phyloP scores from a whole-genome alignment of 257 asterid species.

The Anisodus tanguticus region DNA sequence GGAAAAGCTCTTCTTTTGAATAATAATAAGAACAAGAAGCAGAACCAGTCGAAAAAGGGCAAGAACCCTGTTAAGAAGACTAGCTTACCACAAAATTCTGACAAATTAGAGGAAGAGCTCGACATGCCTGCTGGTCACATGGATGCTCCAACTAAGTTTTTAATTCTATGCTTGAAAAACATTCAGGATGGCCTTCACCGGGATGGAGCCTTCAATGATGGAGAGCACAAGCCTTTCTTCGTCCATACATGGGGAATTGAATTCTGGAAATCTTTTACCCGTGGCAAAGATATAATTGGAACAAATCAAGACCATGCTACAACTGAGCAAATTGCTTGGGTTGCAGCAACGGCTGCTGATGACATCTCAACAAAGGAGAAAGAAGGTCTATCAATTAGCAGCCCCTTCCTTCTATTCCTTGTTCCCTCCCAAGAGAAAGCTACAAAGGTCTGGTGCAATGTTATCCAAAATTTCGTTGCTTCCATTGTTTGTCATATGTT shows the following conservation, averaged over 20 bases:
- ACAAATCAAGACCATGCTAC: constrained; percentile 53
- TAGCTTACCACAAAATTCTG: constrained; percentile 32
- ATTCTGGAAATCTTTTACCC: constrained; percentile 69
- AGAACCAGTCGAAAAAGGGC: constrained; percentile 35
- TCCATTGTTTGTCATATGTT: neutral
- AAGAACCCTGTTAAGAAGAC: constrained; percentile 44
- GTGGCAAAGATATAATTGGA: constrained; percentile 73
- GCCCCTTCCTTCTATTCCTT: constrained; percentile 75
- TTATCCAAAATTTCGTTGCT: constrained; percentile 13
- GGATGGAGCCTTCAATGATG: constrained; percentile 42
- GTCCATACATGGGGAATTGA: constrained; percentile 75
- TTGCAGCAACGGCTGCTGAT: constrained; percentile 84
- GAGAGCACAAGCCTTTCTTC: constrained; percentile 53
- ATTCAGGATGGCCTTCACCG: constrained; percentile 55
- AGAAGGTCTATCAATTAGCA: constrained; percentile 58
- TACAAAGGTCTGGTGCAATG: constrained; percentile 54
- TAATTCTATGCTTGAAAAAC: constrained; percentile 66
- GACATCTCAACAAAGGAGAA: constrained; percentile 72
- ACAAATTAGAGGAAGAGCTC: constrained; percentile 43
- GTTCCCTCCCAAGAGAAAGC: constrained; percentile 89
- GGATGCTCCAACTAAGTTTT: constrained; percentile 69
- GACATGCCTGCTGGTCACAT: constrained; percentile 29
- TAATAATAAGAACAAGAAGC: constrained; percentile 59
- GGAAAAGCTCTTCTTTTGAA: constrained; percentile 44
- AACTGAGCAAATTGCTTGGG: constrained; percentile 81